Evolutionary conservation across 805 yeast genomes (phyloP).

Genomic region (Lipomyces yamanashiensis): DNA sequence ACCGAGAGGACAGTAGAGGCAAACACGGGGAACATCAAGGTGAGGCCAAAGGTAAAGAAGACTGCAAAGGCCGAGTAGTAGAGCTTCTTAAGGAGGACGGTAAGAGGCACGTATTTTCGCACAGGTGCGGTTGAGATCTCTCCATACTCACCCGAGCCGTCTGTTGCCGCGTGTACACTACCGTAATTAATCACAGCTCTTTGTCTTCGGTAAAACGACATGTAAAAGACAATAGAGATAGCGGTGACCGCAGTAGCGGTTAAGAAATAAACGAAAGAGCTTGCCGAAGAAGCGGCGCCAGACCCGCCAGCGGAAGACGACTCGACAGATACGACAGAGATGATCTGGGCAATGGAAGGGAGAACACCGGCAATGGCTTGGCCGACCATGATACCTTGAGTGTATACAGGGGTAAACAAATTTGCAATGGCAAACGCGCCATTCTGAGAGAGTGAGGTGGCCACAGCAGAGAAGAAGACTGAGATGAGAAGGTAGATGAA

Average conservation of each 20-base stretch:
- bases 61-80: slow-evolving; percentile 69
- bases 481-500: slow-evolving; percentile 61
- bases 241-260: slow-evolving; percentile 57
- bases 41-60: slow-evolving; percentile 70
- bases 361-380: slow-evolving; percentile 93
- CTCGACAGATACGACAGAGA: slow-evolving; percentile 52
- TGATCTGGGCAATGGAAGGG: slow-evolving; percentile 73
- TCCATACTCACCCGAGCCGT: slow-evolving; percentile 7
- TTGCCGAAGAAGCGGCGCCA: slow-evolving; percentile 30
- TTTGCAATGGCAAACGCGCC: slow-evolving; percentile 89
- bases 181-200: slow-evolving; percentile 28
- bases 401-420: slow-evolving; percentile 72
- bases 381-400: slow-evolving; percentile 92
- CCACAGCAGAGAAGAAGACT: slow-evolving; percentile 57
- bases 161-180: background rate
- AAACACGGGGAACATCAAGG: slow-evolving; percentile 86
- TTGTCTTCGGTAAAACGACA: slow-evolving; percentile 45
- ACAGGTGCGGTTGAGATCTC: slow-evolving; percentile 10
- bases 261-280: slow-evolving; percentile 51
- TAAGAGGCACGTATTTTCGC: slow-evolving; percentile 59
- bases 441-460: slow-evolving; percentile 83
- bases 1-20: slow-evolving; percentile 71
- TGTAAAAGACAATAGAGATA: slow-evolving; percentile 50
- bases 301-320: slow-evolving; percentile 38
- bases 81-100: slow-evolving; percentile 63